Conservation (phyloP, 768 basidiomycete genomes). For the Trametes sanguinea region DNA sequence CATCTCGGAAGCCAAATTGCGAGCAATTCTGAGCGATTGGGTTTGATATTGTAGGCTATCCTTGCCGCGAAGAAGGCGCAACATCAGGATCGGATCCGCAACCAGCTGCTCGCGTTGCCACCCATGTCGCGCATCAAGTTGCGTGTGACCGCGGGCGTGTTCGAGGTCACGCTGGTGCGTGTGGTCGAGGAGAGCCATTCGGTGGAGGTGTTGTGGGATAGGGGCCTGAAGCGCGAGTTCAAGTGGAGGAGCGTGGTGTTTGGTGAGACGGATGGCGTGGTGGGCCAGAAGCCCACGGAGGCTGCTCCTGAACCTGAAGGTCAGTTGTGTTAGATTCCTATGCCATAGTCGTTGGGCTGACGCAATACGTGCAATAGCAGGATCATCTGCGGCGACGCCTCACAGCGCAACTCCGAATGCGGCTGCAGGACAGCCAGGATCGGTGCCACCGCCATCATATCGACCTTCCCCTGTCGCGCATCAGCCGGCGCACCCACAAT, state of each 20-base stretch:
- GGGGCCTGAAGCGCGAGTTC: conserved; percentile 71
- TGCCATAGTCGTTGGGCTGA: neutral
- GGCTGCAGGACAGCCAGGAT: neutral
- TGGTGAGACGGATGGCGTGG: conserved; percentile 68
- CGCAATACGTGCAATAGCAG: neutral
- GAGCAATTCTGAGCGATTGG: neutral
- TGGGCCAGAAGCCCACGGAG: conserved; percentile 73
- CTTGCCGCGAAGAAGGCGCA: conserved; percentile 73
- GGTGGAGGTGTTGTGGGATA: conserved; percentile 83
- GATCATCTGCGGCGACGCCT: neutral
- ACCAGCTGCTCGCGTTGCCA: conserved; percentile 69
- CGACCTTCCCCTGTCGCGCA: neutral
- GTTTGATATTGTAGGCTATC: conserved; percentile 51
- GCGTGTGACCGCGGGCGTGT: conserved; percentile 79
- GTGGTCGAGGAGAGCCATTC: conserved; percentile 69
- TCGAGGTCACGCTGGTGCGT: conserved; percentile 78
- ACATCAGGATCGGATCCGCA: conserved; percentile 72
- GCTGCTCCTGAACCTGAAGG: conserved; percentile 46
- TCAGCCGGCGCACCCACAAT: conserved; percentile 27
- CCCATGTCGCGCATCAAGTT: conserved; percentile 80
- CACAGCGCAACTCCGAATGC: neutral
- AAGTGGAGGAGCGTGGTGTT: conserved; percentile 83
- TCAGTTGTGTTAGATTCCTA: conserved; percentile 35
- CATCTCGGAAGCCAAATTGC: neutral
- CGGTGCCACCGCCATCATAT: conserved; percentile 1